Percentiles rank a stretch among this genome's conserved stretches.
phyloP scores from a whole-genome alignment of 768 basidiomycete genomes.

The Heimioporus sp. region DNA sequence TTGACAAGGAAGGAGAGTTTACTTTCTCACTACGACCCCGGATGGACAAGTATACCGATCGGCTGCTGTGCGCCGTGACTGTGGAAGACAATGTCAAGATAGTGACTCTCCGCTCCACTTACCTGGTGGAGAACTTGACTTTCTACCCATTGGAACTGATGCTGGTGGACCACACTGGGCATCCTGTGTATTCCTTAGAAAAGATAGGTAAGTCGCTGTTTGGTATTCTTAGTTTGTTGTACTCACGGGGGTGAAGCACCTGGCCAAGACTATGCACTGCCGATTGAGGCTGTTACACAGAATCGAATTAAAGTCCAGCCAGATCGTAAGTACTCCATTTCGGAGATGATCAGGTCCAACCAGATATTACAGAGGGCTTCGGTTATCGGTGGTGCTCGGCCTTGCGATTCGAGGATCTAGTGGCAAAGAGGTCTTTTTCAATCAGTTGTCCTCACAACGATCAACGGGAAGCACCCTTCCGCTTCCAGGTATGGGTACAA shows the following conservation, averaged over 20 bases:
- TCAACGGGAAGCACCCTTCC: slow-evolving; percentile 82
- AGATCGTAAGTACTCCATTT: slow-evolving; percentile 62
- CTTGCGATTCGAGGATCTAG: slow-evolving; percentile 86
- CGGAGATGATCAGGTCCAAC: slow-evolving; percentile 2
- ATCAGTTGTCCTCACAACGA: slow-evolving; percentile 85
- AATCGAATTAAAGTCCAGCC: slow-evolving; percentile 85
- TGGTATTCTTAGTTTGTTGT: slow-evolving; percentile 12
- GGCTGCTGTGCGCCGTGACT: slow-evolving; percentile 85
- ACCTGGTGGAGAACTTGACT: slow-evolving; percentile 87
- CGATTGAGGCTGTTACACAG: slow-evolving; percentile 84
- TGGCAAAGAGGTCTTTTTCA: slow-evolving; percentile 65
- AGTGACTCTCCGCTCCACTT: slow-evolving; percentile 90
- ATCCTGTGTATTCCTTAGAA: slow-evolving; percentile 75
- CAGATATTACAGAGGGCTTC: slow-evolving; percentile 71
- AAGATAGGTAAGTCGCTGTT: slow-evolving; percentile 61
- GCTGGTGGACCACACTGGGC: slow-evolving; percentile 81
- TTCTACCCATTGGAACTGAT: slow-evolving; percentile 91
- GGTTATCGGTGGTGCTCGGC: slow-evolving; percentile 92
- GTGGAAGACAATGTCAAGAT: slow-evolving; percentile 92
- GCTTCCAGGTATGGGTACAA: slow-evolving; percentile 89
- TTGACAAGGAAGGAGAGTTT: slow-evolving; percentile 92
- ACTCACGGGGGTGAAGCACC: slow-evolving; percentile 76
- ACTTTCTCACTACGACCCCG: slow-evolving; percentile 83
- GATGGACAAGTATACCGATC: slow-evolving; percentile 68
- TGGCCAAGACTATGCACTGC: slow-evolving; percentile 83